Base-by-base conservation (phyloP, 106 monocot genomes). In the Platanthera guangdongensis region DNA sequence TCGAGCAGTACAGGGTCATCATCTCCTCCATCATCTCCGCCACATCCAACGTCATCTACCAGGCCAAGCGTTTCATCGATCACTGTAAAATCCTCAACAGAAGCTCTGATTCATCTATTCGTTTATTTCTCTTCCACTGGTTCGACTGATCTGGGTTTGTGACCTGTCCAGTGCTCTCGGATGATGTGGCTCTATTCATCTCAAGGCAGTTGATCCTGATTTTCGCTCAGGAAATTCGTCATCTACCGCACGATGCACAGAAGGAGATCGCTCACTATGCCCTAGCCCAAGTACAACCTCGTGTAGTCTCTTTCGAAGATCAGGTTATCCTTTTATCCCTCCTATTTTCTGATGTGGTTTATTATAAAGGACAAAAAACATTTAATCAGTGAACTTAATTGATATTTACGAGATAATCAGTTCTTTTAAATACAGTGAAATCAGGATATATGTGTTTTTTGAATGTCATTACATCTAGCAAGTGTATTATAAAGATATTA, bases 231-330 rank as follows among this genome's bases (percentile, higher is more conserved):
- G 97, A 97, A 53, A 55, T 97, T 47, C 94, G 89, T 25, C 82
- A 30, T 64, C 79, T 94, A 65, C 86, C 92, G 19, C 78, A 85
- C 0, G 88, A 89, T 7, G 39, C 76, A 3, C 94, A 94, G 83
- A 99, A 92, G 94, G 99, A 90, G 86, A 90, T 94, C 21, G 91
- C 94, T 3, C 99, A 89, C 57, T 88, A 92, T 69, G 94, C 88
- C 13, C 81, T 99, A 30, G 48, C 88, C 6, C 92, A 92, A 76
- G 90, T 99, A 54, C 94, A 94, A 65, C 94, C 94, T 21, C 76
- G 99, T 4, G 99, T 94, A 0, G 94, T 99, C 67, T 99, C 99
- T 8, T 99, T 99, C 57, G 99, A 99, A 79, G 99, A 99, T 50
- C 94, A 99, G 99, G 99, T 92, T 7, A n/a, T 57, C 57, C 57